Percentiles rank a stretch among this genome's conserved stretches.
Evolutionary conservation across 768 basidiomycete species (phyloP).

Genomic region (Holtermannia corniformis): DNA sequence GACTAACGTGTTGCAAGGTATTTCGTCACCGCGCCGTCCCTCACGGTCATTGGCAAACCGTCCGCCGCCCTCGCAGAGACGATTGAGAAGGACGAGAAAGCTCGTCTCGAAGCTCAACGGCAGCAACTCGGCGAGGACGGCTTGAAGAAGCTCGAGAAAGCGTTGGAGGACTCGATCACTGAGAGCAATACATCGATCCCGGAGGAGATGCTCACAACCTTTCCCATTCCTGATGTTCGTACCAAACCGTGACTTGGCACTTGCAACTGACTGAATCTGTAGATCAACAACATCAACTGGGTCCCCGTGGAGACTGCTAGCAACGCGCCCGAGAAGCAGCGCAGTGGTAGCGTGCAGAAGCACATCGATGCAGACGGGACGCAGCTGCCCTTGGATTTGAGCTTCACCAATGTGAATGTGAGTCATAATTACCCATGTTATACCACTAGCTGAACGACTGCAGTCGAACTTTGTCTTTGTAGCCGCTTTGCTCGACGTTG

Average conservation of each 20-base stretch:
- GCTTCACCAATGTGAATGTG: slow-evolving; percentile 88
- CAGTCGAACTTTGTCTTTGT: slow-evolving; percentile 89
- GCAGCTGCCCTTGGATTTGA: slow-evolving; percentile 72
- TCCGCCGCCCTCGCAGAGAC: slow-evolving; percentile 72
- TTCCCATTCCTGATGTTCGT: slow-evolving; percentile 77
- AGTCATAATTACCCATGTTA: slow-evolving; percentile 12
- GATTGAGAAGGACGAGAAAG: slow-evolving; percentile 71
- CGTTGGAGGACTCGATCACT: slow-evolving; percentile 70
- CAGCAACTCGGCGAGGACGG: slow-evolving; percentile 68
- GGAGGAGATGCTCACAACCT: slow-evolving; percentile 63
- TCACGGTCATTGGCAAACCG: slow-evolving; percentile 77
- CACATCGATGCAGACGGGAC: slow-evolving; percentile 62
- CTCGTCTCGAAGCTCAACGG: slow-evolving; percentile 61
- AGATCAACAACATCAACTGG: slow-evolving; percentile 72
- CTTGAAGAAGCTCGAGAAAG: slow-evolving; percentile 56
- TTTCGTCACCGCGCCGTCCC: slow-evolving; percentile 59
- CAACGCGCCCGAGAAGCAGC: slow-evolving; percentile 27
- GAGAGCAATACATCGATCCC: slow-evolving; percentile 81
- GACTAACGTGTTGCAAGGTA: slow-evolving; percentile 49
- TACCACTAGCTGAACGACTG: not conserved
- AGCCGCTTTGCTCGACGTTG: slow-evolving; percentile 67
- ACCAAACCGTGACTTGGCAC: not conserved
- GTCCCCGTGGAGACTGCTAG: slow-evolving; percentile 57
- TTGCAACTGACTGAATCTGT: not conserved
- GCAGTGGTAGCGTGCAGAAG: slow-evolving; percentile 47